Conservation (phyloP, 1,284 basidiomycete species). For the Boletus holoroseus region DNA sequence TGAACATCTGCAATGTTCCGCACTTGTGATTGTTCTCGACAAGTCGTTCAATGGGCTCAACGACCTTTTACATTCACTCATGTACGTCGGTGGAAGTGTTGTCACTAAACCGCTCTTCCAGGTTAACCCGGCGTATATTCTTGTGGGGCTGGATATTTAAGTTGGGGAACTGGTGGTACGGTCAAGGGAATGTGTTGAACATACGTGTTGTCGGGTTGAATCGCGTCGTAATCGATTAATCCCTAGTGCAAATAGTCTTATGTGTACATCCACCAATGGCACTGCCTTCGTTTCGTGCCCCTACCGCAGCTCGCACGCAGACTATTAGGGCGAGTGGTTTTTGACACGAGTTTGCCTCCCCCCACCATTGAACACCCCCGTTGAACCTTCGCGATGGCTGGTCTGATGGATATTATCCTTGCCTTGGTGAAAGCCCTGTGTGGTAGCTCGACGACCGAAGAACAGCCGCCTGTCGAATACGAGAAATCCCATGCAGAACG, state of each 20-base stretch:
- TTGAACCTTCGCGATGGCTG: constrained; percentile 16
- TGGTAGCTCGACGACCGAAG: constrained; percentile 18
- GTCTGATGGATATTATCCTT: constrained; percentile 27
- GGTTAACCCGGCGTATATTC: constrained; percentile 63
- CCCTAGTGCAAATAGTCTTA: constrained; percentile 6
- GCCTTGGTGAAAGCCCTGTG: constrained; percentile 25
- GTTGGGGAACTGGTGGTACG: constrained; percentile 1
- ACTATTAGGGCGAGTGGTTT: not conserved
- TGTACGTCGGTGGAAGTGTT: constrained; percentile 77
- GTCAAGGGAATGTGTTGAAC: constrained; percentile 32
- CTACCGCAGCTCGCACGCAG: not conserved
- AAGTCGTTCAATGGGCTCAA: constrained; percentile 53
- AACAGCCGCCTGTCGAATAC: constrained; percentile 10
- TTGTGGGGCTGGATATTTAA: constrained; percentile 73
- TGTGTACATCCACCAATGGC: constrained; percentile 12
- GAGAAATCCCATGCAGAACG: constrained; percentile 8
- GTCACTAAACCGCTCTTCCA: constrained; percentile 71
- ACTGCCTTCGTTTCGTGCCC: not conserved
- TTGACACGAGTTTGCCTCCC: not conserved
- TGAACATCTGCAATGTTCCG: constrained; percentile 67
- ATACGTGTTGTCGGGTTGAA: constrained; percentile 27
- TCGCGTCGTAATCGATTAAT: constrained; percentile 1
- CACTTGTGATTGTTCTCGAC: constrained; percentile 71
- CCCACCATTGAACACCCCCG: not conserved
- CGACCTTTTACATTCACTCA: constrained; percentile 68